Evolutionary conservation across 345 rosid species (phyloP).

Genomic region (Salix koriyanagi): DNA sequence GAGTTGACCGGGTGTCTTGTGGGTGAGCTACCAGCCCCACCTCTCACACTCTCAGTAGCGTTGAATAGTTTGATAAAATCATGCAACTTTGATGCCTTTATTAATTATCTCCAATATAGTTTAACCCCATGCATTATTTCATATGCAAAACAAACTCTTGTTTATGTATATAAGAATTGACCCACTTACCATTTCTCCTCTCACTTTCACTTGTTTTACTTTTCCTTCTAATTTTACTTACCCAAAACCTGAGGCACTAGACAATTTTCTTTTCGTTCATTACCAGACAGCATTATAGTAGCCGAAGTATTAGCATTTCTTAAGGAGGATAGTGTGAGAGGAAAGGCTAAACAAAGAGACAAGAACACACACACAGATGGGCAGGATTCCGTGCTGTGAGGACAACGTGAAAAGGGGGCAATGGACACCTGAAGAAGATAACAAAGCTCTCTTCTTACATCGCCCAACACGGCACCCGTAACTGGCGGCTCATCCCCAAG

Average conservation of each 20-base stretch:
- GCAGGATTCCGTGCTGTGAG: slow-evolving; percentile 91
- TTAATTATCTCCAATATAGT: not conserved
- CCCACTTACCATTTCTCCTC: slow-evolving; percentile 23
- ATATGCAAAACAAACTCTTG: not conserved
- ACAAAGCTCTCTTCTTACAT: slow-evolving; percentile 89
- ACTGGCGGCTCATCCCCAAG: slow-evolving; percentile 96
- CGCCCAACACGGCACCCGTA: slow-evolving; percentile 87
- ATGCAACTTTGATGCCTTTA: slow-evolving; percentile 60
- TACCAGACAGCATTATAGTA: not conserved
- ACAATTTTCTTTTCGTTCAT: not conserved
- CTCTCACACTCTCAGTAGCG: slow-evolving; percentile 82
- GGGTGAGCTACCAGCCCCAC: slow-evolving; percentile 90
- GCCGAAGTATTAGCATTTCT: not conserved
- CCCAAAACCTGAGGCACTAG: not conserved
- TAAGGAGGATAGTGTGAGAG: not conserved
- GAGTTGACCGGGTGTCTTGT: slow-evolving; percentile 70
- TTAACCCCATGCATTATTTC: slow-evolving; percentile 3
- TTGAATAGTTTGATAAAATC: slow-evolving; percentile 90
- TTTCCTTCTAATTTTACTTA: not conserved
- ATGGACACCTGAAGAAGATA: slow-evolving; percentile 98
- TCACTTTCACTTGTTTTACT: slow-evolving; percentile 1
- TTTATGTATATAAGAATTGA: slow-evolving; percentile 20
- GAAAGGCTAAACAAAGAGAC: not conserved
- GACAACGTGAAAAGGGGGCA: slow-evolving; percentile 92
- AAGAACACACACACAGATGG: slow-evolving; percentile 40